These are phyloP conservation scores for Hemisphaericaspora lyxosophila DNA, from an alignment of 1,139 yeast genomes.

Conservation along the genomic window DNA sequence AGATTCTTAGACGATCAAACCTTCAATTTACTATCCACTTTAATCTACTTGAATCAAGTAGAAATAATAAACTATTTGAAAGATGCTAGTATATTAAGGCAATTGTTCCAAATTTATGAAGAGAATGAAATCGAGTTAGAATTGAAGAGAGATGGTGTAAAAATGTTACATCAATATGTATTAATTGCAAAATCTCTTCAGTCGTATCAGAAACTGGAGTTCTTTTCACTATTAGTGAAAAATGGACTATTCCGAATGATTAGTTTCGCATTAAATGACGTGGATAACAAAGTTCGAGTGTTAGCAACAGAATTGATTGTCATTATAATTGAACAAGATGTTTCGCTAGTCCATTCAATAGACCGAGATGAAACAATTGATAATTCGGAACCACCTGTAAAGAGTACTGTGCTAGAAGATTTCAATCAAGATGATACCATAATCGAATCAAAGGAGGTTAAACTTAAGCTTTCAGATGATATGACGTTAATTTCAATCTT, in stretches of 20 bases:
- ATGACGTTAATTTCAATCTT: conserved; percentile 62
- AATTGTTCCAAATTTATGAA: conserved; percentile 57
- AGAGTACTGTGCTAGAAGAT: conserved; percentile 5
- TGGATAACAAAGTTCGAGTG: conserved; percentile 53
- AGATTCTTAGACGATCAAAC: conserved; percentile 80
- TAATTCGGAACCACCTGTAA: conserved; percentile 32
- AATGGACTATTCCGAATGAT: conserved; percentile 72
- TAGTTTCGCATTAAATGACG: conserved; percentile 65
- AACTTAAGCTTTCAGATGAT: conserved; percentile 49
- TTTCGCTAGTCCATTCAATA: conserved; percentile 55
- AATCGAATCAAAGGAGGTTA: conserved; percentile 21
- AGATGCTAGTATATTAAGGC: conserved; percentile 48
- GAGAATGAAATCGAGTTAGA: conserved; percentile 16
- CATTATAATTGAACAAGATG: conserved; percentile 82
- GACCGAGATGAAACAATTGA: conserved; percentile 38
- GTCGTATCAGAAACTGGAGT: conserved; percentile 59
- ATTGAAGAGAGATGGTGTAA: conserved; percentile 67
- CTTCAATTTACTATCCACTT: conserved; percentile 58
- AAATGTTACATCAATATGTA: conserved; percentile 78
- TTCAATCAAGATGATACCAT: conserved; percentile 19
- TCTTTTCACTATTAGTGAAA: conserved; percentile 63
- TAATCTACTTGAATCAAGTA: conserved; percentile 69
- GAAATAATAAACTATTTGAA: conserved; percentile 69
- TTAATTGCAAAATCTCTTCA: conserved; percentile 71
- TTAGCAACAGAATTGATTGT: conserved; percentile 82